Evolutionary conservation across 192 early-diverging fungal genomes (phyloP).

Genomic region (Phlyctochytrium planicorne): DNA sequence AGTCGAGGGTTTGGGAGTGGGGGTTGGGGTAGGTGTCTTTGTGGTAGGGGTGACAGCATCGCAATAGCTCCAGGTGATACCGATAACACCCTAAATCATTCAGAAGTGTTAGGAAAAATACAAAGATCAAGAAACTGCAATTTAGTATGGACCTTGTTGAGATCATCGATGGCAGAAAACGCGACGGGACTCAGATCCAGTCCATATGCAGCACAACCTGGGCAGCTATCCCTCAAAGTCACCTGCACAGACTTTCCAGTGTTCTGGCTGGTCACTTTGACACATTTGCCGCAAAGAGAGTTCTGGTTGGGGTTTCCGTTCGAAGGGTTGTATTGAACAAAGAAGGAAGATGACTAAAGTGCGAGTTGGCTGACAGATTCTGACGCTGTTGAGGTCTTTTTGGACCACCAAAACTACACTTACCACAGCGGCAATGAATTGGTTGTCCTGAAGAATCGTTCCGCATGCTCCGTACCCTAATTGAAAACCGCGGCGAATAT

Average conservation of each 20-base stretch:
- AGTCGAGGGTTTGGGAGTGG: neutral
- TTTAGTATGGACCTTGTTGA: neutral
- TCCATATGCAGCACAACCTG: neutral
- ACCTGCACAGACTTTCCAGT: neutral
- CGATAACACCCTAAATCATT: neutral
- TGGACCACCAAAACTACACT: no score
- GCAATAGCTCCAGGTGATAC: neutral
- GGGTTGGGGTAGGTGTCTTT: neutral
- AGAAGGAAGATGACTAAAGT: neutral
- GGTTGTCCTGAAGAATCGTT: neutral
- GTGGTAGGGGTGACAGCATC: neutral
- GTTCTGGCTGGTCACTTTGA: neutral
- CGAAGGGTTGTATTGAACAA: neutral
- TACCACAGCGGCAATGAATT: neutral
- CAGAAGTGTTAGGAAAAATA: no score
- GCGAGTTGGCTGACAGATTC: no score
- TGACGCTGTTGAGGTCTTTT: no score
- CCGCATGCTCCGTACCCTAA: neutral
- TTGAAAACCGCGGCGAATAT: neutral
- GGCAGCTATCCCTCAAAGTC: neutral
- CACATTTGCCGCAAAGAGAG: conserved; percentile 1
- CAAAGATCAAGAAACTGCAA: no score
- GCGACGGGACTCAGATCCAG: neutral
- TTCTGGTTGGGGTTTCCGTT: neutral
- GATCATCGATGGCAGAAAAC: neutral